Percentiles rank a stretch among this genome's conserved stretches.
Evolutionary conservation across 2,329 filamentous ascomycete species (phyloP).

Genomic region (Byssothecium circinans): DNA sequence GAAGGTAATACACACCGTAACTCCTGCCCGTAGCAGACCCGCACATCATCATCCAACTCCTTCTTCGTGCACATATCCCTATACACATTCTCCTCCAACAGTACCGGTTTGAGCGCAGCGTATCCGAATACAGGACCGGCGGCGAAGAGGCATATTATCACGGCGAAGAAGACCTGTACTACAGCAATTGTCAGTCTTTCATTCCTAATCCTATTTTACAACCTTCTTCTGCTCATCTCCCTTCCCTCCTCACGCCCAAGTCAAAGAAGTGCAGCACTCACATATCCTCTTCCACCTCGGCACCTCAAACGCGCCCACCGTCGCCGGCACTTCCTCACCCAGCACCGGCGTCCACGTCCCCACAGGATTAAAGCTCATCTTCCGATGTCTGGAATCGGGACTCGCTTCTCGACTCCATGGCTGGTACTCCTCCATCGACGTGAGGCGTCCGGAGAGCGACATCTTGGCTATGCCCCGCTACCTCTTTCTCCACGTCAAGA

Average conservation of each 20-base stretch:
- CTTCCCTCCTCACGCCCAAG: too few species aligned
- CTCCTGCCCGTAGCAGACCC: conserved; percentile 45
- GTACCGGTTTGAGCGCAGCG: conserved; percentile 45
- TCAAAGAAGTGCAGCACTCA: conserved; percentile 21
- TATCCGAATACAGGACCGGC: conserved; percentile 58
- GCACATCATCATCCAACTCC: conserved; percentile 37
- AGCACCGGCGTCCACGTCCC: conserved; percentile 48
- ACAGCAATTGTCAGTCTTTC: conserved; percentile 18
- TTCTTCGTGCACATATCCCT: conserved; percentile 39
- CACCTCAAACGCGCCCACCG: conserved; percentile 57
- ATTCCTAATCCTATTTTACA: background rate
- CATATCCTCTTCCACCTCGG: conserved; percentile 55
- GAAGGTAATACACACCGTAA: conserved; percentile 54
- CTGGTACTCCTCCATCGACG: conserved; percentile 46
- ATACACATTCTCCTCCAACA: conserved; percentile 43
- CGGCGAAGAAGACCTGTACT: conserved; percentile 71
- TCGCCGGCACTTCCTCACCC: conserved; percentile 44
- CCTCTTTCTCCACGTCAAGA: background rate
- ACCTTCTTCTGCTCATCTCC: background rate
- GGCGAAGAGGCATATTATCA: conserved; percentile 74
- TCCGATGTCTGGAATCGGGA: conserved; percentile 45
- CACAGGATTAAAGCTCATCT: conserved; percentile 54
- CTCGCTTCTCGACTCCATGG: conserved; percentile 44
- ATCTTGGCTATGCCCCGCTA: conserved; percentile 26
- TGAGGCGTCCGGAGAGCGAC: conserved; percentile 45